Conservation (phyloP, 805 yeast genomes). For the Komagataella pastoris region DNA sequence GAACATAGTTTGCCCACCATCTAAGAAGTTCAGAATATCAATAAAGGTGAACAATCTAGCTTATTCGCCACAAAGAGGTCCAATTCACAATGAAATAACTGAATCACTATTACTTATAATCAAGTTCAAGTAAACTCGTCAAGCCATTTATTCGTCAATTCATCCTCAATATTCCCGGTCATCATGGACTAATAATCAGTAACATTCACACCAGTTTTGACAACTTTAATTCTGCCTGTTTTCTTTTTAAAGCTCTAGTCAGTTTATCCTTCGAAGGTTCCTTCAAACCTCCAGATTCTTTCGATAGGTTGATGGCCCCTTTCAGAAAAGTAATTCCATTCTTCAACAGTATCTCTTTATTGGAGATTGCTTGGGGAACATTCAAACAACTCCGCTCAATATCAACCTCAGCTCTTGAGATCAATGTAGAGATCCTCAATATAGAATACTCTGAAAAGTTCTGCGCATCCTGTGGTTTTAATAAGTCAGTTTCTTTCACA, state of each 20-base stretch:
- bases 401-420: slow-evolving; percentile 41
- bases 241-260: slow-evolving; percentile 24
- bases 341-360: slow-evolving; percentile 17
- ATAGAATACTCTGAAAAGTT: slow-evolving; percentile 20
- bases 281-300: slow-evolving; percentile 35
- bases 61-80: too few relatives aligned
- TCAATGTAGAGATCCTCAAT: slow-evolving; percentile 16
- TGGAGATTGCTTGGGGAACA: slow-evolving; percentile 17
- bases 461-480: slow-evolving; percentile 7
- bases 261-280: slow-evolving; percentile 31
- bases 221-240: slow-evolving; percentile 31
- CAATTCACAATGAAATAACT: too few relatives aligned
- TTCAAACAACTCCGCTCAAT: slow-evolving; percentile 29
- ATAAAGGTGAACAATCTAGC: too few relatives aligned
- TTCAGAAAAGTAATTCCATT: slow-evolving; percentile 30
- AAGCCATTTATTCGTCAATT: background rate
- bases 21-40: too few relatives aligned
- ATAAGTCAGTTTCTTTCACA: slow-evolving; percentile 6
- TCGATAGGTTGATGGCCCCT: slow-evolving; percentile 30
- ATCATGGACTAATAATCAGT: too few relatives aligned
- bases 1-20: too few relatives aligned
- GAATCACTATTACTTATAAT: too few relatives aligned
- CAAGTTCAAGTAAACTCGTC: too few relatives aligned
- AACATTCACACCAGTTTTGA: slow-evolving; percentile 4
- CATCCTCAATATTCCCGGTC: background rate